Conservation (phyloP, 2,329 filamentous ascomycete species). For the Apiospora rasikravindrae region DNA sequence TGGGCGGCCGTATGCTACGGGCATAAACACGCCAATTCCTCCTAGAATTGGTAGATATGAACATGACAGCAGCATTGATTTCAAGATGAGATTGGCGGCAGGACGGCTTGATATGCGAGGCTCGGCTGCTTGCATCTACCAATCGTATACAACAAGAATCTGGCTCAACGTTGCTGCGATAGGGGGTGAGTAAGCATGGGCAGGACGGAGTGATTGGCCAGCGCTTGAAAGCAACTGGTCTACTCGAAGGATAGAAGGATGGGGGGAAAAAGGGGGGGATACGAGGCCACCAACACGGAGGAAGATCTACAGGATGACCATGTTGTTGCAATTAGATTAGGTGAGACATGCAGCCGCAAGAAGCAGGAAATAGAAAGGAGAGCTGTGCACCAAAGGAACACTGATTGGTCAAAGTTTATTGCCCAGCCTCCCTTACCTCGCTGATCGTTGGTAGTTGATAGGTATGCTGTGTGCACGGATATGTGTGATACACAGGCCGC, state of each 20-base stretch:
- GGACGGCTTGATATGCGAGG: not conserved
- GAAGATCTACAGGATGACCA: not conserved
- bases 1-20: not conserved
- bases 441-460: not conserved
- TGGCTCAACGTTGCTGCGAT: not conserved
- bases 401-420: not conserved
- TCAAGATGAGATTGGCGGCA: not conserved
- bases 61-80: not conserved
- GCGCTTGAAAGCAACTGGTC: not conserved
- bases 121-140: not conserved
- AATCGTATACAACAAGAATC: not conserved
- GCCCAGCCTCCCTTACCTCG: not conserved
- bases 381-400: not conserved
- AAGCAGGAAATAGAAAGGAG: not conserved
- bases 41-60: not conserved
- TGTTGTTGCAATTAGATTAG: not conserved
- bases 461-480: not conserved
- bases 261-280: not conserved
- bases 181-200: not conserved
- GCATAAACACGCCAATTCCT: not conserved
- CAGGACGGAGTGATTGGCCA: not conserved
- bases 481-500: not conserved
- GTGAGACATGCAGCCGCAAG: not conserved
- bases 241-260: not conserved
- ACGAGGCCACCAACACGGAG: not conserved